These are phyloP conservation scores for Colletotrichum lentis DNA, from an alignment of 2,329 filamentous ascomycete species.

Conservation along the genomic window DNA sequence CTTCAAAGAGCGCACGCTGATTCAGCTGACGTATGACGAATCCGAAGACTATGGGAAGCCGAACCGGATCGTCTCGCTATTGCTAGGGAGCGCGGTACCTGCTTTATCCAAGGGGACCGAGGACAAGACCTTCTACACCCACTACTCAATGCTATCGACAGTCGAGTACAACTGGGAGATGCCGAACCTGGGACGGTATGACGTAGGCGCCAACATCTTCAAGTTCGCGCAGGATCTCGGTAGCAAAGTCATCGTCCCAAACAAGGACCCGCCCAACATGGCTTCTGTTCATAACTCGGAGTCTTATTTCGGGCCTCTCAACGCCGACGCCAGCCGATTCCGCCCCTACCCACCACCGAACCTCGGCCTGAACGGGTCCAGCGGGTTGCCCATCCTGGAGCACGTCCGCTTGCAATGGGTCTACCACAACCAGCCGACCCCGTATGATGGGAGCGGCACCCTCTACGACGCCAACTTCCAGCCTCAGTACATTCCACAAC, in stretches of 20 bases:
- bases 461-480: conserved; percentile 53
- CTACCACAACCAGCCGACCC: conserved; percentile 45
- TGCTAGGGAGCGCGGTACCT: conserved; percentile 64
- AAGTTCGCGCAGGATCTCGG: conserved; percentile 50
- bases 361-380: conserved; percentile 53
- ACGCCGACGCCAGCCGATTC: conserved; percentile 46
- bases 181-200: conserved; percentile 54
- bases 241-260: conserved; percentile 46
- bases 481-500: conserved; percentile 51
- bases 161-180: conserved; percentile 54
- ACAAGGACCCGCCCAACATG: conserved; percentile 49
- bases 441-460: conserved; percentile 56
- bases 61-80: conserved; percentile 63
- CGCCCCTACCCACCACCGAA: conserved; percentile 53
- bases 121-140: conserved; percentile 59
- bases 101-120: conserved; percentile 56
- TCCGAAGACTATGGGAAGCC: conserved; percentile 60
- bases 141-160: conserved; percentile 55
- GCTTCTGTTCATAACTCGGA: conserved; percentile 50
- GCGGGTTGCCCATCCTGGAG: conserved; percentile 51
- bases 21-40: conserved; percentile 68
- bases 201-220: conserved; percentile 51
- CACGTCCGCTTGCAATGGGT: conserved; percentile 47
- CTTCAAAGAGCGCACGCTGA: conserved; percentile 62
- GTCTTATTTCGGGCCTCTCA: conserved; percentile 54